These are phyloP conservation scores for Arabidopsis hybrid DNA, from an alignment of 441 rosid species.

Conservation along the genomic window DNA sequence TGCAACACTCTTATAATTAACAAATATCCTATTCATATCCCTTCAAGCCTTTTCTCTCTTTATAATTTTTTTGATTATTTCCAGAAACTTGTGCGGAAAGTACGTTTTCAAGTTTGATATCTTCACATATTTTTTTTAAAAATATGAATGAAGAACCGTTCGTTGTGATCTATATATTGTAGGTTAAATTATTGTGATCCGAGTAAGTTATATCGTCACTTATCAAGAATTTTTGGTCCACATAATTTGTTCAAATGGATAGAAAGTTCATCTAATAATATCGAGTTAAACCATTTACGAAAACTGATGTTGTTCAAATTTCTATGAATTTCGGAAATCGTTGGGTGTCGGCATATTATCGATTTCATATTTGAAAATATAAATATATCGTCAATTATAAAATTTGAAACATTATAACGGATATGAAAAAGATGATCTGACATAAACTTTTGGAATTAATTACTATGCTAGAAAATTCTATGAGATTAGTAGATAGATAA, in stretches of 20 bases:
- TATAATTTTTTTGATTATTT: neutral
- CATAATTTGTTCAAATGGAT: neutral
- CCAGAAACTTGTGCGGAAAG: neutral
- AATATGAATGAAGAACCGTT: neutral
- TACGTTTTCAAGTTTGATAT: neutral
- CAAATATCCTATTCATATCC: neutral
- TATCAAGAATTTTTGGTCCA: neutral
- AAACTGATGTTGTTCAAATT: neutral
- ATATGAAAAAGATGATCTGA: slow-evolving; percentile 13
- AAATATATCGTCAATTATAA: too few species aligned
- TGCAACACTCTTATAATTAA: neutral
- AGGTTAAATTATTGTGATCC: neutral
- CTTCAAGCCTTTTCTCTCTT: neutral
- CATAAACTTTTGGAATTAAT: neutral
- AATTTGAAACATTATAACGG: neutral
- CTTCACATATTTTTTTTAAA: neutral
- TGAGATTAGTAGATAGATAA: slow-evolving; percentile 12
- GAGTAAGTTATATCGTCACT: neutral
- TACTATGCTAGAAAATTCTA: slow-evolving; percentile 9
- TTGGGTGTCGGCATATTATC: too few species aligned
- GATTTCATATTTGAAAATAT: too few species aligned
- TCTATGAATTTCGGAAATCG: too few species aligned
- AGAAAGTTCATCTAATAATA: neutral
- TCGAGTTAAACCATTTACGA: neutral
- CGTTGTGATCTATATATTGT: neutral